Conservation (phyloP, 768 basidiomycete species). For the Tylopilus sp. region DNA sequence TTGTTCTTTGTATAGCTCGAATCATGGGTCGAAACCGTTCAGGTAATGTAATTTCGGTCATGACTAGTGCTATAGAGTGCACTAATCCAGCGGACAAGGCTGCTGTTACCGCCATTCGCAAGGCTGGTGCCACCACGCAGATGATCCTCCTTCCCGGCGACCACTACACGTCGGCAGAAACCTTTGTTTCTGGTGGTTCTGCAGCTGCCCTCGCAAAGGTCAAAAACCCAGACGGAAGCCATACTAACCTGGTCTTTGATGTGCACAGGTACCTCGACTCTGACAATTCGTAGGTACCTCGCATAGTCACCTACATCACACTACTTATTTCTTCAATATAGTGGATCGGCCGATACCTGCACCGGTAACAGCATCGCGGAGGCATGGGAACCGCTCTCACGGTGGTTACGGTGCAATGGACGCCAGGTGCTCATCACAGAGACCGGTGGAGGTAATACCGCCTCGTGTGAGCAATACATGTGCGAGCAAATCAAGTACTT, state of each 20-base stretch:
- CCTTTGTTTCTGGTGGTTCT: slow-evolving; percentile 7
- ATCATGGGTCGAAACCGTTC: slow-evolving; percentile 9
- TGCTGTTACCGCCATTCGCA: slow-evolving; percentile 14
- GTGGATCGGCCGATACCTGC: slow-evolving; percentile 4
- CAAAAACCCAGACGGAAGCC: slow-evolving; percentile 8
- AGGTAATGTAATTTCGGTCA: not conserved
- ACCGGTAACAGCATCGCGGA: slow-evolving; percentile 3
- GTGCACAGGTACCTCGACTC: slow-evolving; percentile 15
- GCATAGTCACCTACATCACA: not conserved
- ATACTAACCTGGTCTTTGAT: slow-evolving; percentile 9
- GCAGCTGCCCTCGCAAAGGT: slow-evolving; percentile 5
- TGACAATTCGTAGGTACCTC: slow-evolving; percentile 7
- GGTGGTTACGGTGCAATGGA: slow-evolving; percentile 45
- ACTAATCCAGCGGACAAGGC: not conserved
- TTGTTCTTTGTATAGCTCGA: not conserved
- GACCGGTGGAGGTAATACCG: slow-evolving; percentile 53
- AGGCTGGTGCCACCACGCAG: slow-evolving; percentile 6
- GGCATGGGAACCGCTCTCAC: slow-evolving; percentile 43
- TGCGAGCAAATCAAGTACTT: slow-evolving; percentile 6
- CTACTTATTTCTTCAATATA: not conserved
- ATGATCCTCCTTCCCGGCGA: slow-evolving; percentile 11
- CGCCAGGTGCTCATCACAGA: slow-evolving; percentile 56
- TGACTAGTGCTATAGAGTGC: not conserved
- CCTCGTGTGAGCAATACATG: slow-evolving; percentile 39
- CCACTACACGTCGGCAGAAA: slow-evolving; percentile 3